Evolutionary conservation across 176 grass and related monocot genomes (phyloP).

Genomic region (Rhynchospora breviuscula): DNA sequence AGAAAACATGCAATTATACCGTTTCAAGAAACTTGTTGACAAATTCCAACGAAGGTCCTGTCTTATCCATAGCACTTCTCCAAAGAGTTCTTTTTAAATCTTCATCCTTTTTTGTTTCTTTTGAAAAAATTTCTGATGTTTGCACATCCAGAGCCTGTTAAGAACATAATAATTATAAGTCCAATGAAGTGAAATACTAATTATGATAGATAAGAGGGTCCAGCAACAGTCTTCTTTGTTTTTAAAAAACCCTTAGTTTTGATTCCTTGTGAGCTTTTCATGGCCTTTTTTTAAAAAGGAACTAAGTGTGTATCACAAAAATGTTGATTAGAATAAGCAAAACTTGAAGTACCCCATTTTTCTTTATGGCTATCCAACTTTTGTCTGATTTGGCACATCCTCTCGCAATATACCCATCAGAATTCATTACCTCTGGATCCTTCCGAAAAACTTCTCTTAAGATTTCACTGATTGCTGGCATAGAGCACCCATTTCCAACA

Average conservation of each 20-base stretch:
- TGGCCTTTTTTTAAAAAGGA: not conserved
- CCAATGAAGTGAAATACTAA: not conserved
- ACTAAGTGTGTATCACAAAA: not conserved
- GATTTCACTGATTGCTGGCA: constrained; percentile 67
- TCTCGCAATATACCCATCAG: constrained; percentile 63
- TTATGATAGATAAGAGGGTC: not conserved
- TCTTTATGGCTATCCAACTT: not conserved
- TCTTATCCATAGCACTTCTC: not conserved
- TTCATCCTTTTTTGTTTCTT: not conserved
- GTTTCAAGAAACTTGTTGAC: not conserved
- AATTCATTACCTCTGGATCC: constrained; percentile 49
- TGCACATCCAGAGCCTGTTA: constrained; percentile 28
- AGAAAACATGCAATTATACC: not conserved
- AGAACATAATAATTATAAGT: constrained; percentile 44
- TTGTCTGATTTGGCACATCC: constrained; percentile 41
- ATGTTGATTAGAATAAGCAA: not conserved
- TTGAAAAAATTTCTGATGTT: not conserved
- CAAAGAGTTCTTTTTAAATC: not conserved
- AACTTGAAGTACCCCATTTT: not conserved
- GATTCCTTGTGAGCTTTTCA: not conserved
- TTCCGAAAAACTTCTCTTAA: constrained; percentile 60
- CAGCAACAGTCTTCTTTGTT: not conserved
- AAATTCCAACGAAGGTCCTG: not conserved
- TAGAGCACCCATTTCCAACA: constrained; percentile 66
- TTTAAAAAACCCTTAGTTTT: too few relatives aligned